Evolutionary conservation across 805 yeast species (phyloP), one percentile per base, ranked within the genome.

Genomic region (Candida peoriensis): DNA sequence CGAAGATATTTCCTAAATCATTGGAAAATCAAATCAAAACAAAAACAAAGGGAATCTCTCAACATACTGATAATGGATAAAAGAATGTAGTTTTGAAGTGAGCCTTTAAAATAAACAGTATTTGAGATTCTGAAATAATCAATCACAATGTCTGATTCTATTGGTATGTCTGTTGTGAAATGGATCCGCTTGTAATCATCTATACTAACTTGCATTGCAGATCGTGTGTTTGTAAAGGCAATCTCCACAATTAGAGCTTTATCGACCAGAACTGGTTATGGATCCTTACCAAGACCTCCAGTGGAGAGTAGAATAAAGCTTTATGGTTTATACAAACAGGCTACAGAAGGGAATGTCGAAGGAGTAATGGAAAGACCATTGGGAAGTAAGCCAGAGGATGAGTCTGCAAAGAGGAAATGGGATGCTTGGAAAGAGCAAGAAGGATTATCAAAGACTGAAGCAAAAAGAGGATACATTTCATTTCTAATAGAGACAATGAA

Each of bases 321-420:
- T 4, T 86, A 86, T 55, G 95, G 95, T 0, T 67, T 86, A 33
- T 86, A 85, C 60, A 87, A 86, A 50, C 96, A 86, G 54, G 89
- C 95, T 2, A 86, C 94, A 1, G 66, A 84, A 57, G 96, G 96
- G 7, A 77, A 86, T 54, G 87, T 83, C 8, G 72, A 70, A 31
- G 80, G 80, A 2, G 66, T 81, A 27, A 71, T 82, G 76, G 70
- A 72, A 3, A 61, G 87, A 30, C 90, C 90, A 1, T 57, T 58
- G 1, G 89, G 88, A 5, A 57, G 55, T 27, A 57, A 72, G 1
- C 64, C 73, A 8, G 86, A 78, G 44, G 85, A 77, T 48, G 80
- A 72, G 43, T 79, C 78, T 4, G 81, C 81, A 8, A 73, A 74
- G 50, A 70, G 76, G 46, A 85, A 86, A 54, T 83, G 88, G 81